Percentiles rank a stretch among this genome's conserved stretches.
Conservation (phyloP, 768 basidiomycete species). For the Leucocoprinus leucothites region DNA sequence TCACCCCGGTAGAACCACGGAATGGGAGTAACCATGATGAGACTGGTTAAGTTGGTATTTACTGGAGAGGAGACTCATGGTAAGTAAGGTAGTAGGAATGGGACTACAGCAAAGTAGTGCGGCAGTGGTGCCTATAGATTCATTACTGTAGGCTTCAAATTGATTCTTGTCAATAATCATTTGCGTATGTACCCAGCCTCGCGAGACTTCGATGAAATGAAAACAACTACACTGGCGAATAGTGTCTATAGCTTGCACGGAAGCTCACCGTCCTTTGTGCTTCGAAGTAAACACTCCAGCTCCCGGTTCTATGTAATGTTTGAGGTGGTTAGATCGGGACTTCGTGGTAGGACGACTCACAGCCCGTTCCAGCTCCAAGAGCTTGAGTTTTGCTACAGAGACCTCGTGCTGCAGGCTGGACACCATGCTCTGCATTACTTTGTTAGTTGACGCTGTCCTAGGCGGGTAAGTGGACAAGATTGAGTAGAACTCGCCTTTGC, state of each 20-base stretch:
- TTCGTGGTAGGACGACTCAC: constrained; percentile 35
- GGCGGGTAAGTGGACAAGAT: not conserved
- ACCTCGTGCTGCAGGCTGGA: constrained; percentile 67
- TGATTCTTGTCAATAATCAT: too few species aligned
- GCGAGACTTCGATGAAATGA: too few species aligned
- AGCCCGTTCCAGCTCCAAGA: constrained; percentile 67
- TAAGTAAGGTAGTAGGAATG: too few species aligned
- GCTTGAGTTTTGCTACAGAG: constrained; percentile 53
- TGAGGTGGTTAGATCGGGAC: not conserved
- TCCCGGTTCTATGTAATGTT: constrained; percentile 3
- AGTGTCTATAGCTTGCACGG: not conserved
- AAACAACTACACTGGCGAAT: too few species aligned
- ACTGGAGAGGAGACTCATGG: too few species aligned
- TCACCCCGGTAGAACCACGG: too few species aligned
- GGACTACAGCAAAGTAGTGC: too few species aligned
- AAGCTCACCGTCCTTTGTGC: not conserved
- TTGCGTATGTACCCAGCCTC: too few species aligned
- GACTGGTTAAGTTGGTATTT: too few species aligned
- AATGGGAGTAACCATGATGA: too few species aligned
- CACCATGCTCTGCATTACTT: constrained; percentile 59
- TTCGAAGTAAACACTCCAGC: not conserved
- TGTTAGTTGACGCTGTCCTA: not conserved
- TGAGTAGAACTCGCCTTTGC: constrained; percentile 50
- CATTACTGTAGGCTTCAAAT: too few species aligned
- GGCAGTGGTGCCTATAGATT: too few species aligned